A percentile compares a stretch with the other conserved stretches of the same genome.
phyloP scores from a whole-genome alignment of 2,329 filamentous ascomycete genomes.

The Incumbomyces delicatus region DNA sequence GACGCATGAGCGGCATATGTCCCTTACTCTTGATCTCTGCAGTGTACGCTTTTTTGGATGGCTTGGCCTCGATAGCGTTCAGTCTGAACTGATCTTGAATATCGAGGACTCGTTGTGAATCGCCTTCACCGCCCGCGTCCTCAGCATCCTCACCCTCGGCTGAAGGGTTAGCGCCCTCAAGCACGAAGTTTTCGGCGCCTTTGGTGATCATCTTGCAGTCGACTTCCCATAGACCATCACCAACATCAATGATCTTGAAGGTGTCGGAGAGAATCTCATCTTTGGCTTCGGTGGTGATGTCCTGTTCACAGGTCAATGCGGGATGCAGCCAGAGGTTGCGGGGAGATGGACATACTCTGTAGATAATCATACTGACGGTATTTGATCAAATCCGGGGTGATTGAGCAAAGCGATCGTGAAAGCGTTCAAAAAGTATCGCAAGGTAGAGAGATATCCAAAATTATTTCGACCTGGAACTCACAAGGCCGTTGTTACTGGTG shows the following conservation, averaged over 20 bases:
- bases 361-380: constrained; percentile 61
- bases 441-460: too few relatives aligned
- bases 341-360: constrained; percentile 45
- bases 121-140: constrained; percentile 61
- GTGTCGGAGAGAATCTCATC: constrained; percentile 98
- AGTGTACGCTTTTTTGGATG: constrained; percentile 76
- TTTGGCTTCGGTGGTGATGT: constrained; percentile 83
- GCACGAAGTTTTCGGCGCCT: constrained; percentile 60
- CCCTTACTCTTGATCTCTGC: constrained; percentile 76
- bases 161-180: constrained; percentile 82
- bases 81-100: constrained; percentile 88
- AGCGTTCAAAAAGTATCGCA: constrained; percentile 10
- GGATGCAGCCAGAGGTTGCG: not conserved
- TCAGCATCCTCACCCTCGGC: constrained; percentile 68
- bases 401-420: constrained; percentile 18
- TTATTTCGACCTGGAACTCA: constrained; percentile 15
- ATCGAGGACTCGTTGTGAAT: constrained; percentile 70
- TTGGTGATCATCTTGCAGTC: constrained; percentile 85
- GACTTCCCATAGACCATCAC: constrained; percentile 75
- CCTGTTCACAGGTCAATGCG: constrained; percentile 44
- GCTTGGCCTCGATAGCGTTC: constrained; percentile 37
- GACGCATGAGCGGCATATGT: too few relatives aligned
- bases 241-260: constrained; percentile 71
- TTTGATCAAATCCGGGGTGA: constrained; percentile 9
- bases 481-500: not conserved